These are phyloP conservation scores for Cyberlindnera meyerae DNA, from an alignment of 805 yeast species.

Conservation along the genomic window DNA sequence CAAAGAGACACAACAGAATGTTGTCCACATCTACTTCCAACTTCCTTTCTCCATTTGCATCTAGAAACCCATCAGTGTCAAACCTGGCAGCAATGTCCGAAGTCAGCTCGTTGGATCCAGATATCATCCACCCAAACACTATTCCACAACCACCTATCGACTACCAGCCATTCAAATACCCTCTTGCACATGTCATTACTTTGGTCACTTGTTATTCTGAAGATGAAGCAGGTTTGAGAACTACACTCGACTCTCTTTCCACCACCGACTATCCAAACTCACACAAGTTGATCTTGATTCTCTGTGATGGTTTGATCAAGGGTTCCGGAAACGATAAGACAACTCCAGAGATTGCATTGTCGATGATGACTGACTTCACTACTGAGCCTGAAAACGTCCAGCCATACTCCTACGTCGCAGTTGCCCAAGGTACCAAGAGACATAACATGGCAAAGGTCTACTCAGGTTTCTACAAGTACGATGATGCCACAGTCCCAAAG, in stretches of 20 bases:
- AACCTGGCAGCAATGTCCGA: conserved; percentile 21
- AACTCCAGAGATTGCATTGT: conserved; percentile 86
- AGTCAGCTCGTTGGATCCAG: conserved; percentile 49
- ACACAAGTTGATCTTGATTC: conserved; percentile 76
- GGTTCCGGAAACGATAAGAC: conserved; percentile 87
- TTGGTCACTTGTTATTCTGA: conserved; percentile 94
- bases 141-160: conserved; percentile 89
- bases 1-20: conserved; percentile 9
- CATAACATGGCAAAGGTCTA: conserved; percentile 98
- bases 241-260: conserved; percentile 88
- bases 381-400: conserved; percentile 69
- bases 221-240: conserved; percentile 78
- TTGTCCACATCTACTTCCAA: conserved; percentile 10
- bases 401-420: conserved; percentile 89
- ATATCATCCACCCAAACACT: conserved; percentile 65
- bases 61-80: conserved; percentile 23
- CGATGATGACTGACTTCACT: conserved; percentile 79
- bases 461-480: conserved; percentile 88
- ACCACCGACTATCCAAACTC: conserved; percentile 95
- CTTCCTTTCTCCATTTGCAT: conserved; percentile 18
- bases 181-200: conserved; percentile 69
- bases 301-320: conserved; percentile 92
- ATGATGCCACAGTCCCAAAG: conserved; percentile 64
- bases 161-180: conserved; percentile 81
- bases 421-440: conserved; percentile 88